Evolutionary conservation across 2,329 filamentous ascomycete species (phyloP), one percentile per base, ranked within the genome.

Genomic region (Stagonosporopsis cucurbitacearum): DNA sequence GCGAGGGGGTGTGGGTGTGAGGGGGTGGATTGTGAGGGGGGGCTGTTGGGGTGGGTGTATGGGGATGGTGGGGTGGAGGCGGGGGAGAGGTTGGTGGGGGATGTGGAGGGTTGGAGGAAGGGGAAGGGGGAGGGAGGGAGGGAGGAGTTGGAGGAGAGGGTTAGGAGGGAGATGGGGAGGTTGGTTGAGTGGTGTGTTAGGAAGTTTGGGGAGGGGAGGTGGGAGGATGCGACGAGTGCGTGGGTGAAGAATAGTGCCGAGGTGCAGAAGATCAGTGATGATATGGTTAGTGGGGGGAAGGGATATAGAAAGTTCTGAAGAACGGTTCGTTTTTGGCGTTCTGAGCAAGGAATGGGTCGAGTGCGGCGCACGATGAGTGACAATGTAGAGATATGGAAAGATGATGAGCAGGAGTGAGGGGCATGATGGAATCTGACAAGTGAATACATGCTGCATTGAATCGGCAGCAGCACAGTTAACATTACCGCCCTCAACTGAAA

Each of bases 251-350:
- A 76, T 44, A 66, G 69, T 25, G 67, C 70, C 58, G 75, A 79
- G 56, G 69, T 78, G 20, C 73, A 70, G 53, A 68, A 77, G 61
- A 77, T 77, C 36, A 76, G 74, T 4, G 63, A 75, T 49, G 72
- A 74, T 49, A 80, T 81, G 78, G 71, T 80, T 2, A 78, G 72
- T 57, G 77, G 77, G 8, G 78, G 74, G 1, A 74, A 78, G 49
- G 80, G 79, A 9, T 77, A 71, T 62, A 69, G 80, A 58, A 68
- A 79, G 45, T 82, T 82, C 57, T 82, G 65, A n/a, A n/a, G n/a
- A n/a, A n/a, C n/a, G n/a, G n/a, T n/a, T n/a, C n/a, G n/a, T n/a
- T n/a, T n/a, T n/a, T n/a, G n/a, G n/a, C n/a, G n/a, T 26, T 26
- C 9, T 26, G 25, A 9, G 25, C 25, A 12, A 19, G 48, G 20